Percentiles rank a stretch among this genome's conserved stretches.
Evolutionary conservation across 345 rosid genomes (phyloP).

Genomic region (Populus tremula): DNA sequence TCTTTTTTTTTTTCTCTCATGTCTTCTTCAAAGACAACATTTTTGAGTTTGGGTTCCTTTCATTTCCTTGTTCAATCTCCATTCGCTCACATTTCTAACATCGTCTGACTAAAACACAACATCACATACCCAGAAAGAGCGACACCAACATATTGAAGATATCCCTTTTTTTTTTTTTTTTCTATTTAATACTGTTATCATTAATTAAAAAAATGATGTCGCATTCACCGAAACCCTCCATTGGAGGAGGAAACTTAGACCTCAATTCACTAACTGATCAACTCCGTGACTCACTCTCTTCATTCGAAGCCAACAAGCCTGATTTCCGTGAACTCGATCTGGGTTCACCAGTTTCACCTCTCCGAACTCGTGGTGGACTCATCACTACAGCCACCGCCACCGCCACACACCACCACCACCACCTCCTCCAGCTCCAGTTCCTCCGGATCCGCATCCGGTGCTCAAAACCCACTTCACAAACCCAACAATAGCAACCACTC

Average conservation of each 20-base stretch:
- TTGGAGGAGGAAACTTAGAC: conserved; percentile 24
- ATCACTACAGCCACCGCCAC: conserved; percentile 25
- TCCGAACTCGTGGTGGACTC: conserved; percentile 50
- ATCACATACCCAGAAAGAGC: neutral
- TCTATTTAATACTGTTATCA: neutral
- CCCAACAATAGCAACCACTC: conserved; percentile 50
- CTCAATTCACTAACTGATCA: conserved; percentile 42
- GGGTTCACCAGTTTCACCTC: conserved; percentile 91
- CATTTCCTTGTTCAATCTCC: neutral
- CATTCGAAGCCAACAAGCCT: conserved; percentile 64
- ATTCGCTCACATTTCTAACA: conserved; percentile 41
- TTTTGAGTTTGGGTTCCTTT: neutral
- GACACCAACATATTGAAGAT: neutral
- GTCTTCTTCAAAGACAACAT: conserved; percentile 29
- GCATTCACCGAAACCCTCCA: conserved; percentile 50
- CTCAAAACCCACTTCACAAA: conserved; percentile 32
- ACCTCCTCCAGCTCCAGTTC: conserved; percentile 82
- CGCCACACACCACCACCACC: conserved; percentile 38
- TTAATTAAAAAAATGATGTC: conserved; percentile 44
- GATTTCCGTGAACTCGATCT: conserved; percentile 74
- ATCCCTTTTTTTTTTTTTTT: neutral
- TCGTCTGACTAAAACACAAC: neutral
- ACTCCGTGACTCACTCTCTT: conserved; percentile 45
- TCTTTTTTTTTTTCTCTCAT: conserved; percentile 24
- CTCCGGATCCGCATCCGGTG: conserved; percentile 71